These are phyloP conservation scores for Talaromyces stipitatus DNA, from an alignment of 495 filamentous ascomycete species.

Conservation along the genomic window DNA sequence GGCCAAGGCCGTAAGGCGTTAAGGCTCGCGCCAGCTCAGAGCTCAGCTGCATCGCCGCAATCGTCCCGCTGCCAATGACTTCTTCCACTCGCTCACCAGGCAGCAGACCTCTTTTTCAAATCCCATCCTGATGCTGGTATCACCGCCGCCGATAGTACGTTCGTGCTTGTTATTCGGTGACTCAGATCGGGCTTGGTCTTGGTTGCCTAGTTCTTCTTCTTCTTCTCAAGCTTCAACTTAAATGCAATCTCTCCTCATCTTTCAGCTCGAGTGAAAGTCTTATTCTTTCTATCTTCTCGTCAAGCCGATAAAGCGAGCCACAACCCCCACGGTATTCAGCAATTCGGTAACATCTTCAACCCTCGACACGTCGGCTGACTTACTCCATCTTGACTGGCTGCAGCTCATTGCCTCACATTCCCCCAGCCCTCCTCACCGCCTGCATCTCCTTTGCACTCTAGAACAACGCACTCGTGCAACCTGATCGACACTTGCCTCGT, in stretches of 20 bases:
- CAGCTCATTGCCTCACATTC: conserved; percentile 2
- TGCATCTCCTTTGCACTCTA: not conserved
- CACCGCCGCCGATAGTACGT: not conserved
- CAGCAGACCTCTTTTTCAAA: not conserved
- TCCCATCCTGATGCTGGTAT: not conserved
- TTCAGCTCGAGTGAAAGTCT: not conserved
- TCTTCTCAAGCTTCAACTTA: not conserved
- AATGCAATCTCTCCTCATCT: not conserved
- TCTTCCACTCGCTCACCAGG: not conserved
- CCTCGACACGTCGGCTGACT: not conserved
- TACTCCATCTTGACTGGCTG: not conserved
- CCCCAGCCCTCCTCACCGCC: not conserved
- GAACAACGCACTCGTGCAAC: conserved; percentile 5
- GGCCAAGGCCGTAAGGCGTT: not conserved
- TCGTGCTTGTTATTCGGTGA: not conserved
- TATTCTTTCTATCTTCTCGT: not conserved
- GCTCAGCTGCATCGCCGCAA: not conserved
- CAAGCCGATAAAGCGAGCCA: not conserved
- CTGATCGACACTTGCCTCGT: conserved; percentile 3
- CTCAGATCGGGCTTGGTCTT: not conserved
- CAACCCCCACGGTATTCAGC: not conserved
- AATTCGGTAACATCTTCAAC: not conserved
- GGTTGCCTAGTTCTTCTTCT: not conserved
- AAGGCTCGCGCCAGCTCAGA: not conserved
- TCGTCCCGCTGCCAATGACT: not conserved